Base-by-base conservation (phyloP, 1,139 yeast species). In the Blastobotrys buckinghamii region DNA sequence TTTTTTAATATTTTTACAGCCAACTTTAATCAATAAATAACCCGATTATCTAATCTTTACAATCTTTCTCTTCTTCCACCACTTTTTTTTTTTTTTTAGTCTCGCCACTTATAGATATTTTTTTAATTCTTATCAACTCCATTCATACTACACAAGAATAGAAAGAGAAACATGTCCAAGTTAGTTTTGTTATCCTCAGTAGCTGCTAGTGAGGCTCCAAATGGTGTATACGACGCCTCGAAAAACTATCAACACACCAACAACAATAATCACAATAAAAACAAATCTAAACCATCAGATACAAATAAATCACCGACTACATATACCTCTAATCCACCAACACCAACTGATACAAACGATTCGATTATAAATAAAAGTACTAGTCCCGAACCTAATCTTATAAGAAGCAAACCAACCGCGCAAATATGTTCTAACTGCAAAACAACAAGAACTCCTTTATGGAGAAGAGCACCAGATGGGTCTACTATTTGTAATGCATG, bases 401-500 rank as follows among this genome's bases (percentile, higher is more conserved):
- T 22, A 22, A 22, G 24, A 42, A 40, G 44, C 15, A 41, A 38
- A 16, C 53, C 53, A 15, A 39, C 59, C 8, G 63, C 64, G 20
- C 82, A 77, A 57, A 72, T 75, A 50, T 79, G 87, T 59, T 73
- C 82, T 38, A 81, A 81, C 62, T 81, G 87, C 60, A 82, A 81
- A 6, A 79, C 84, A n/a, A 76, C 82, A 15, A 74, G 78, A 53
- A 81, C 87, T 0, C 87, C 87, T 2, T 69, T 81, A 10, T 81
- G 87, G 87, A 70, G 87, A 45, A 65, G 87, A 43, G 82, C 85
- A 3, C 83, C 84, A 0, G 78, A 76, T 52, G 84, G 84, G 1
- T 77, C 82, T 16, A 73, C 78, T 41, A 78, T 81, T 39, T 81
- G 87, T 64, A 81, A 81, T 60, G 87, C 87, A n/a, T 81, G 87